Percentiles rank a stretch among this genome's conserved stretches.
phyloP scores from a whole-genome alignment of 345 rosid genomes.

The Lepidium sativum region DNA sequence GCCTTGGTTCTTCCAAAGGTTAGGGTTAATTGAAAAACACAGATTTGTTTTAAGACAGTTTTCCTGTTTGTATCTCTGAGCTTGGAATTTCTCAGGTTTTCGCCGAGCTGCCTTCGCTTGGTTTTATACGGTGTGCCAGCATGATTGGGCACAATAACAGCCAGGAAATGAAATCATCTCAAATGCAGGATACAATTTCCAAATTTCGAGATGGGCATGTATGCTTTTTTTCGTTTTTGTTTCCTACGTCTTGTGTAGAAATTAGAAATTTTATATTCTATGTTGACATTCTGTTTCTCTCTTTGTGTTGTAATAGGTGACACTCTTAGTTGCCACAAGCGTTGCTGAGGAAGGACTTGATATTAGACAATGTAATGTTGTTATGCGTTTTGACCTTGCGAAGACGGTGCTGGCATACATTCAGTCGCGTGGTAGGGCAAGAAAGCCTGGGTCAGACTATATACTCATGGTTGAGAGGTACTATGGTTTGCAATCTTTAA shows the following conservation, averaged over 20 bases:
- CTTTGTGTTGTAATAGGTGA: constrained; percentile 40
- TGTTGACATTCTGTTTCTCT: neutral
- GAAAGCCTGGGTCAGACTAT: constrained; percentile 99
- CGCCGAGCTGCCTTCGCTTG: constrained; percentile 84
- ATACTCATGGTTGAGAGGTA: constrained; percentile 99
- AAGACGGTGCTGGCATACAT: constrained; percentile 97
- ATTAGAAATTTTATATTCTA: neutral
- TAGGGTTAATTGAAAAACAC: neutral
- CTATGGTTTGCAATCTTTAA: neutral
- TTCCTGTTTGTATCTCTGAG: neutral
- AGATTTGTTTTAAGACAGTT: neutral
- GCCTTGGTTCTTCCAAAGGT: constrained; percentile 99
- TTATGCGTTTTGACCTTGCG: constrained; percentile 97
- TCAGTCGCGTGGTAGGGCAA: constrained; percentile 98
- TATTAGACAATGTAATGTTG: constrained; percentile 97
- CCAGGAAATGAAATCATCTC: constrained; percentile 89
- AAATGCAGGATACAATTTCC: constrained; percentile 91
- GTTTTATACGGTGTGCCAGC: constrained; percentile 81
- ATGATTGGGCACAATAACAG: constrained; percentile 96
- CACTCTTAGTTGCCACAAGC: constrained; percentile 92
- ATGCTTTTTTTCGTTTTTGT: constrained; percentile 20
- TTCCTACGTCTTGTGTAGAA: neutral
- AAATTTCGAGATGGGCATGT: constrained; percentile 97
- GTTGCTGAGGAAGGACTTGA: constrained; percentile 99
- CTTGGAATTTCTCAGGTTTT: constrained; percentile 49